Conservation (phyloP, 2,329 filamentous ascomycete species). For the Epichloe brachyelytri region DNA sequence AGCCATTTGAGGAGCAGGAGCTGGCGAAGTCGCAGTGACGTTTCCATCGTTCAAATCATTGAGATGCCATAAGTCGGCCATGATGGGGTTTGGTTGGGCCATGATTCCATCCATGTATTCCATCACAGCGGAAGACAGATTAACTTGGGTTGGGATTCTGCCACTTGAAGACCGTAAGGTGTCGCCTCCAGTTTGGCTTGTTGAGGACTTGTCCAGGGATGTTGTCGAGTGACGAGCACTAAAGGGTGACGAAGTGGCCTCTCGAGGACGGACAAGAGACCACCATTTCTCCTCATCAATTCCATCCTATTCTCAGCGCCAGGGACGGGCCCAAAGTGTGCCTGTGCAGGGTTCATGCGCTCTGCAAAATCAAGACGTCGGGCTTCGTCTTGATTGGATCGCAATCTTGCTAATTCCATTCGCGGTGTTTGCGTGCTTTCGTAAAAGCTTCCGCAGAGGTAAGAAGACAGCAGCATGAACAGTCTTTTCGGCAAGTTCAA, state of each 20-base stretch:
- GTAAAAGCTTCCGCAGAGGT: constrained; percentile 39
- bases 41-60: background rate
- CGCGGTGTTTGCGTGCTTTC: constrained; percentile 38
- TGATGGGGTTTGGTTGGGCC: constrained; percentile 21
- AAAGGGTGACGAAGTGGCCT: constrained; percentile 5
- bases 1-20: background rate
- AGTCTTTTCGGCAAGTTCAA: constrained; percentile 31
- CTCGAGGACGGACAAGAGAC: constrained; percentile 28
- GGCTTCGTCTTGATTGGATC: constrained; percentile 34
- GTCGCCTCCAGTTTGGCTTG: constrained; percentile 8
- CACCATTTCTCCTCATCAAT: constrained; percentile 38
- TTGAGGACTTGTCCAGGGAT: background rate
- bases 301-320: constrained; percentile 34
- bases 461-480: constrained; percentile 38
- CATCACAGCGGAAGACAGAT: constrained; percentile 18
- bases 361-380: constrained; percentile 36
- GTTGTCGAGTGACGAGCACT: background rate
- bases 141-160: constrained; percentile 11
- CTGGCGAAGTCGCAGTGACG: background rate
- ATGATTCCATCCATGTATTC: constrained; percentile 26
- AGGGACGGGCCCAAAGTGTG: constrained; percentile 34
- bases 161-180: constrained; percentile 3
- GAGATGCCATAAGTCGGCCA: constrained; percentile 21
- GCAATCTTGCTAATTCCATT: constrained; percentile 36
- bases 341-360: constrained; percentile 28